Evolutionary conservation across 345 rosid species (phyloP).

Genomic region (Hibiscus tridactylites): DNA sequence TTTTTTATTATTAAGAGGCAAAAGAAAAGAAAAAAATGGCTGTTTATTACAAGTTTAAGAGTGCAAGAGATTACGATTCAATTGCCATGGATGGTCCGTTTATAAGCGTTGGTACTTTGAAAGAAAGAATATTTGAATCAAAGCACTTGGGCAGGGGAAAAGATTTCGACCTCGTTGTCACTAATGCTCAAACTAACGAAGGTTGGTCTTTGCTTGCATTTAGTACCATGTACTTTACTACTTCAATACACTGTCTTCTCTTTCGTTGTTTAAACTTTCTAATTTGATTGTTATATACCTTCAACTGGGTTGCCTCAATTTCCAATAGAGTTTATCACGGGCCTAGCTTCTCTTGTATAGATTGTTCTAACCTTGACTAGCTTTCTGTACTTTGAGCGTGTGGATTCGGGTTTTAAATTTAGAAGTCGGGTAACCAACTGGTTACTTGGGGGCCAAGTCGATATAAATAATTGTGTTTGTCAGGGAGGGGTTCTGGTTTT

Average conservation of each 20-base stretch:
- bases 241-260: background rate
- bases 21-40: constrained; percentile 56
- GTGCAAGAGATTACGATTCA: constrained; percentile 96
- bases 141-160: constrained; percentile 99
- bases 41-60: constrained; percentile 99
- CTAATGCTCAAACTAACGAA: constrained; percentile 97
- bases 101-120: constrained; percentile 95
- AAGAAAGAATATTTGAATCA: constrained; percentile 97
- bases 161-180: constrained; percentile 93
- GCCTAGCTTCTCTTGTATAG: background rate
- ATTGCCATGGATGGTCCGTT: constrained; percentile 90
- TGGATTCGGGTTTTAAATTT: background rate
- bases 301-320: background rate
- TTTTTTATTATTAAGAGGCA: background rate
- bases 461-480: background rate
- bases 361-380: background rate
- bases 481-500: background rate
- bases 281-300: background rate
- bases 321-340: background rate
- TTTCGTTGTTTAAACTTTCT: background rate
- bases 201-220: constrained; percentile 59
- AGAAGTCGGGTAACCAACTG: background rate
- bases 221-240: background rate
- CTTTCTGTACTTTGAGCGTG: background rate
- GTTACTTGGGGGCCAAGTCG: background rate